Evolutionary conservation across 2,329 filamentous ascomycete species (phyloP).

Genomic region (Coniochaeta ligniaria): DNA sequence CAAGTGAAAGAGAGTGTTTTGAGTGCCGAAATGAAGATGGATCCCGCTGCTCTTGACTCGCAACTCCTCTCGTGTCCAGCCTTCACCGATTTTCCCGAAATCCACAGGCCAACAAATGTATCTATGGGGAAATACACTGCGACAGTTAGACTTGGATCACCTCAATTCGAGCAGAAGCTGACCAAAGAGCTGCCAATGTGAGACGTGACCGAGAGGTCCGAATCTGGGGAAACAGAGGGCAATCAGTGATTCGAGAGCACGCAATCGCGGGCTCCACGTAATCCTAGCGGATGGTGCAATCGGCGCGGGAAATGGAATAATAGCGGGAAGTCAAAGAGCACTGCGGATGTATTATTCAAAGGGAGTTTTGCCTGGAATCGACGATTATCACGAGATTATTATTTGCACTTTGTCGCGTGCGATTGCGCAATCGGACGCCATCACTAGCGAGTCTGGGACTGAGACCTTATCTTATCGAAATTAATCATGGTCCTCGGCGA

Average conservation of each 20-base stretch:
- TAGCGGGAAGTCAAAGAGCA: background rate
- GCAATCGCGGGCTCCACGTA: background rate
- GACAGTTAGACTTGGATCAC: background rate
- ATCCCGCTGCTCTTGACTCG: background rate
- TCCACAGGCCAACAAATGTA: background rate
- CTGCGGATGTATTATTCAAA: background rate
- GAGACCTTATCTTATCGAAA: background rate
- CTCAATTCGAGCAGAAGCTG: background rate
- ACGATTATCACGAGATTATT: background rate
- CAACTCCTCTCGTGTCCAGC: background rate
- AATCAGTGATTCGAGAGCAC: background rate
- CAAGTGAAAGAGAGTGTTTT: background rate
- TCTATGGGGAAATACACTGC: background rate
- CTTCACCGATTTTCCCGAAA: background rate
- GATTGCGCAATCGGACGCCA: background rate
- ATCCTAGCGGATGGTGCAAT: constrained; percentile 15
- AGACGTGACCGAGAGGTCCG: background rate
- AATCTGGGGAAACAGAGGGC: background rate
- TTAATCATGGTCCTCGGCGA: background rate
- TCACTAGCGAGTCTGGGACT: background rate
- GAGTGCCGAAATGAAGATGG: background rate
- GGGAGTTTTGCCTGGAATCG: background rate
- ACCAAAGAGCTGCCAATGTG: background rate
- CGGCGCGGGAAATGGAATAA: constrained; percentile 12
- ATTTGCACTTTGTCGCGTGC: background rate